Base-by-base conservation (phyloP, 768 basidiomycete species). In the Leccinum uliginosum region DNA sequence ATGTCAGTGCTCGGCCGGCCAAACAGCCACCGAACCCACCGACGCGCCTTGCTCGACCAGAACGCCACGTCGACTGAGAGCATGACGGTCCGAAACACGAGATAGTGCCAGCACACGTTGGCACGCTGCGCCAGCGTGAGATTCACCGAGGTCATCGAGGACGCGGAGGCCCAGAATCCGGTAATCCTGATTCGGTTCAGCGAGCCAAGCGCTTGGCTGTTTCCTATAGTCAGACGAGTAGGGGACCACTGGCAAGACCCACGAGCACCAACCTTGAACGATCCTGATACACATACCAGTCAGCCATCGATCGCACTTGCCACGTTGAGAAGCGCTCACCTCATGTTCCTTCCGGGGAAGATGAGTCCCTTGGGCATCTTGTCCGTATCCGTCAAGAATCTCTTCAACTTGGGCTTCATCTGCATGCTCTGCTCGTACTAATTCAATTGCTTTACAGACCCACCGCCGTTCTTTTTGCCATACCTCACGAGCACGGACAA, bases 121-220 rank as follows among this genome's bases (percentile, higher is more conserved):
- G 82, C 35, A 4, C 81, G 78, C 43, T 75, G 69, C 3, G 63
- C 51, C 47, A 82, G 56, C 15, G 76, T 59, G 32, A 83, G 75
- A 57, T 77, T 63, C 15, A 75, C 62, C 30, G 76, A 72, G n/a
- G 74, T 72, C 10, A 78, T 73, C 6, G 88, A 77, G 6, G 90
- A 86, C 6, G 88, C 77, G 6, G 90, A 86, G 27, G 91, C 93
- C 82, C 85, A 91, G 67, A 81, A 83, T 0, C 89, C 93, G 0
- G 89, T 91, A 53, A 95, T 89, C 70, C 91, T 93, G 74, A 97
- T 86, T n/a, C 93, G 83, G 66, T 95, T 94, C 1, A 93, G 93
- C 3, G 90, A 89, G 14, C 89, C 89, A 35, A 95, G 82, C 2
- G 80, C 75, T 70, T 93, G 89, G 63, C 93, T 93, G 70, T 92